Base-by-base conservation (phyloP, 78 protist genomes). In the Ministeria vibrans region DNA sequence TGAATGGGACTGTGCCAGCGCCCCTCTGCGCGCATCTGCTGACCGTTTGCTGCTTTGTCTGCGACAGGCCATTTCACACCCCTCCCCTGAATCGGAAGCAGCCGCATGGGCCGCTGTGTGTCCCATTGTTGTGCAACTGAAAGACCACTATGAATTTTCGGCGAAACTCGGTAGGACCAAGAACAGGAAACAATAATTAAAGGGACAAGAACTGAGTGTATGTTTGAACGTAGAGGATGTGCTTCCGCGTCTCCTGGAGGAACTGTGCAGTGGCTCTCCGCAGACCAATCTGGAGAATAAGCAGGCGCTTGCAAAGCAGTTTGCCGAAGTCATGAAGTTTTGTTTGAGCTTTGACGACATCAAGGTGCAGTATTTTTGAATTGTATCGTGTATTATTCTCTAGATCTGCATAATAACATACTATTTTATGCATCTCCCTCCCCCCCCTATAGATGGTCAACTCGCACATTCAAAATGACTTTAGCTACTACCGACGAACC, bases 301-400 rank as follows among this genome's bases (percentile, higher is more conserved):
- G 79, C 94, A 91, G 86, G 94, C 94, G 39, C 83, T 91, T 18
- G 91, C 90, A 11, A 91, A 91, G 62, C 94, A 91, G 75, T 75
- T 91, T 22, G 94, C 90, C 27, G 94, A 91, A 62, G 74, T 91
- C n/a, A 62, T 91, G 38, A 83, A 91, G 51, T 91, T 91, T 71
- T 91, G 85, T 15, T 80, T 91, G 11, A 78, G 66, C 41, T 91
- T 91, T 32, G 94, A 91, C 55, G 94, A 91, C 32, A 73, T 86
- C 70, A 89, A 89, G 89, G 92, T 79, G 38, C 44, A 6, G 6
- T 69, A 11, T 7, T 1, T 27, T 39, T 6, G 27, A 0, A 20
- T 46, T 30, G 30, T 79, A 25, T 43, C 20, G 62, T 51, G 68
- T 79, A 32, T 5, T 18, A 38, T 41, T 38, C 36, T 38, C 13